Evolutionary conservation across 768 basidiomycete genomes (phyloP).

Genomic region (Podaxis sp.): DNA sequence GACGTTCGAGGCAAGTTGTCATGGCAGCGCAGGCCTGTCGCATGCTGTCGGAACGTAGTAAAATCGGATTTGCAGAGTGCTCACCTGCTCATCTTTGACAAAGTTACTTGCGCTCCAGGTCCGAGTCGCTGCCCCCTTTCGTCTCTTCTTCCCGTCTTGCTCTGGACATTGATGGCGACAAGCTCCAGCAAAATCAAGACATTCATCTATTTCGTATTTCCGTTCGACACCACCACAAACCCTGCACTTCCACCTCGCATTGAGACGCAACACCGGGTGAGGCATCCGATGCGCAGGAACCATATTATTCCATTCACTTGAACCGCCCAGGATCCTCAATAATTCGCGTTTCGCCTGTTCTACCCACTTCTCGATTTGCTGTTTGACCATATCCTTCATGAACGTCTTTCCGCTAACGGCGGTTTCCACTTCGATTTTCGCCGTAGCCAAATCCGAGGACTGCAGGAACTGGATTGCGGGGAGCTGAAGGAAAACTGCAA

Average conservation of each 20-base stretch:
- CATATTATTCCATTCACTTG: conserved; percentile 48
- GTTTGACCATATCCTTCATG: conserved; percentile 23
- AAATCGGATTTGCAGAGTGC: conserved; percentile 1
- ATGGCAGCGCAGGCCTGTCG: conserved; percentile 49
- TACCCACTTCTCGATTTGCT: conserved; percentile 50
- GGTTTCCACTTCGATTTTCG: conserved; percentile 10
- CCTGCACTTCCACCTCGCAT: conserved; percentile 59
- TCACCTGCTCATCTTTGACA: conserved; percentile 57
- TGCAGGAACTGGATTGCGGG: conserved; percentile 43
- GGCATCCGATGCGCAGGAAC: conserved; percentile 36
- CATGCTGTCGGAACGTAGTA: background rate
- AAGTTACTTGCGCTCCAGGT: conserved; percentile 55
- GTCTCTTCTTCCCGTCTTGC: conserved; percentile 26
- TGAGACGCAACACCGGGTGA: conserved; percentile 58
- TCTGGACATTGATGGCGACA: conserved; percentile 59
- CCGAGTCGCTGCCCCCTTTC: conserved; percentile 22
- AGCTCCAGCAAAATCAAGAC: conserved; percentile 57
- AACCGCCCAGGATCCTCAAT: conserved; percentile 46
- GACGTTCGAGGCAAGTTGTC: conserved; percentile 33
- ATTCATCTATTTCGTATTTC: conserved; percentile 37
- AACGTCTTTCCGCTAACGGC: conserved; percentile 20
- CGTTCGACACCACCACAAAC: conserved; percentile 40
- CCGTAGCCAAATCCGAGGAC: conserved; percentile 19
- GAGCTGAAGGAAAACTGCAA: conserved; percentile 48
- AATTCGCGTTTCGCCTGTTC: conserved; percentile 43